Base-by-base conservation (phyloP, 768 basidiomycete species). In the Pulveroboletus sp. region DNA sequence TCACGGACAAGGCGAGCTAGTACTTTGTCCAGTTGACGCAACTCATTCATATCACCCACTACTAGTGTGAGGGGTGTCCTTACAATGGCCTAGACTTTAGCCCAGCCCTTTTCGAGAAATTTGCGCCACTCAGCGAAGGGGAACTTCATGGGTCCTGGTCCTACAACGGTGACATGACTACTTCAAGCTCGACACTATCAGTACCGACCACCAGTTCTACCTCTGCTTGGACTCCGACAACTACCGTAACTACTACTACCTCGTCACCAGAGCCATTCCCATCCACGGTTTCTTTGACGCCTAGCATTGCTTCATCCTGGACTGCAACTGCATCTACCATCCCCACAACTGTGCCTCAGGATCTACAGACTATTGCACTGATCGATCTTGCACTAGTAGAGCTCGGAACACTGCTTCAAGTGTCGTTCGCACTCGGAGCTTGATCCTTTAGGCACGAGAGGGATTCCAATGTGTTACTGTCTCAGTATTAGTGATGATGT, bases 71-170 rank as follows among this genome's bases (percentile, higher is more conserved):
- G 20, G 62, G 61, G 5, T 79, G 79, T 63, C 45, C 59, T 0
- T 40, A 32, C 3, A 71, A 69, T 32, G 74, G 69, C 36, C 69
- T 82, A 17, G 81, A 82, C 58, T 55, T 80, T 17, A 75, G 73
- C 7, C 53, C 61, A 2, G 70, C 69, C 14, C 71, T 82, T n/a
- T 80, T 80, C 56, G 5, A 60, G 4, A 63, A 59, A 56, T 73
- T 80, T 46, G 76, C 64, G 1, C 51, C 64, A 19, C 40, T 62
- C 12, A 43, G 37, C 14, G 45, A 54, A 6, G 78, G 77, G 31
- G 62, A 69, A 13, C 45, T 79, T 19, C 47, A 62, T 21, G 73
- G 74, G 2, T 51, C 56, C 4, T 82, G 81, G 79, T 51, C 44
- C 13, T 73, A 66, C 43, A 66, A 67, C 16, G 62, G 48, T 17